Evolutionary conservation across 306 rosid species (phyloP), one percentile per base, ranked within the genome.

Genomic region (Sphenostylis stenocarpa): DNA sequence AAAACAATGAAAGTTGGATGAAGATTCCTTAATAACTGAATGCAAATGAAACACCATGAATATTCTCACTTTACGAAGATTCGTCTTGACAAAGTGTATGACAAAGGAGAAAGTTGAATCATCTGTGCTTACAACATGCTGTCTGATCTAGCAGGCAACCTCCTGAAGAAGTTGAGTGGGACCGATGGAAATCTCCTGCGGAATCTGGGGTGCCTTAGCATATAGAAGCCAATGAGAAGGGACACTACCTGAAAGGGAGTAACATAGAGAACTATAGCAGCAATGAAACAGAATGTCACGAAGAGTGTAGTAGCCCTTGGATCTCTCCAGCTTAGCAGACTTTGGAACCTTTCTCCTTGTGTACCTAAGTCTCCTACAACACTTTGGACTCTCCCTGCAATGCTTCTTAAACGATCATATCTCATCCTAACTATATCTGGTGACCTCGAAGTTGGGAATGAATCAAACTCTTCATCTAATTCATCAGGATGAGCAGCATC

Each of bases 311-410:
- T 94, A 19, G 97, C 94, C 70, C 98, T 88, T 73, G 97, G 98
- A 73, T 94, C 98, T 81, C 98, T 88, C 98, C 98, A 94, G 24
- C 98, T 94, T 38, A 90, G 56, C 60, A 94, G 79, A 13, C 88
- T 88, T 63, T 90, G 97, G 62, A 94, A 82, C 77, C 98, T 85
- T 76, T 94, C 98, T 16, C 97, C 97, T 87, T 94, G 97, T n/a
- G 96, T 90, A 11, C 94, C 98, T 56, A 94, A 9, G 70, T 94
- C 98, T 28, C 97, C 94, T 3, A 94, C 86, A 74, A 90, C 97
- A 7, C 88, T 88, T 67, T 91, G 98, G 24, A 94, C 97, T 75
- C 96, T 90, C 63, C 98, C 98, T 6, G 80, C 97, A 41, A 94
- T 90, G 79, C 97, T 94, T 67, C 94, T 88, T 26, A 91, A 72